phyloP scores from a whole-genome alignment of 257 asterid species.

The Salvia hispanica region DNA sequence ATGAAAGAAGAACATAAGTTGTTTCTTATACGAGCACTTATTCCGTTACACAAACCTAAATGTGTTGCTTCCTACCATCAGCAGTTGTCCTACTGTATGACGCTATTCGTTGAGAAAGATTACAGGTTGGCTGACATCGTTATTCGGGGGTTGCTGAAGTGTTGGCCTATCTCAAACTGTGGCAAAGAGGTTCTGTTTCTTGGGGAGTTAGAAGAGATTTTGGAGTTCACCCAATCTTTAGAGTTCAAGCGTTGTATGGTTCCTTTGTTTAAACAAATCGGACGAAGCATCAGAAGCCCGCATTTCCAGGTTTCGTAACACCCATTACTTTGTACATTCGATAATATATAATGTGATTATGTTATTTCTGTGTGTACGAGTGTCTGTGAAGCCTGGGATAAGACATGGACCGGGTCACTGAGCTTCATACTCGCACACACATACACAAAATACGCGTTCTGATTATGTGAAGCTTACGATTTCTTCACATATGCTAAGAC shows the following conservation, averaged over 20 bases:
- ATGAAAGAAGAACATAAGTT: conserved; percentile 97
- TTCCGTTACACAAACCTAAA: conserved; percentile 88
- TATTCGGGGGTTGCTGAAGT: conserved; percentile 75
- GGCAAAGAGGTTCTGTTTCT: conserved; percentile 90
- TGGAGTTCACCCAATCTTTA: conserved; percentile 75
- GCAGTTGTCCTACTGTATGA: conserved; percentile 74
- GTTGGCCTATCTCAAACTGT: conserved; percentile 87
- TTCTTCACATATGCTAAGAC: background rate
- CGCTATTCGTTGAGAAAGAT: conserved; percentile 85
- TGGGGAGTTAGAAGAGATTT: conserved; percentile 84
- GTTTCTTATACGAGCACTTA: conserved; percentile 78
- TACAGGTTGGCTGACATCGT: conserved; percentile 77
- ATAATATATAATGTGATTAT: background rate
- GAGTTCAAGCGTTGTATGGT: conserved; percentile 86
- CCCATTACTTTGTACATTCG: conserved; percentile 21
- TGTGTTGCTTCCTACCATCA: conserved; percentile 66
- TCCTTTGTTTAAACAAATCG: conserved; percentile 85
- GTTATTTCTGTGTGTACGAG: background rate
- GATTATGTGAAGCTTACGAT: background rate
- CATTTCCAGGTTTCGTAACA: conserved; percentile 80
- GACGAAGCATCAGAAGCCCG: conserved; percentile 78
- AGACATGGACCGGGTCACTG: background rate
- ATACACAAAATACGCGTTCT: background rate
- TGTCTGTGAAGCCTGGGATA: background rate
- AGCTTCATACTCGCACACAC: background rate